Evolutionary conservation across 106 monocot genomes (phyloP).

Genomic region (Iris macrosiphon): DNA sequence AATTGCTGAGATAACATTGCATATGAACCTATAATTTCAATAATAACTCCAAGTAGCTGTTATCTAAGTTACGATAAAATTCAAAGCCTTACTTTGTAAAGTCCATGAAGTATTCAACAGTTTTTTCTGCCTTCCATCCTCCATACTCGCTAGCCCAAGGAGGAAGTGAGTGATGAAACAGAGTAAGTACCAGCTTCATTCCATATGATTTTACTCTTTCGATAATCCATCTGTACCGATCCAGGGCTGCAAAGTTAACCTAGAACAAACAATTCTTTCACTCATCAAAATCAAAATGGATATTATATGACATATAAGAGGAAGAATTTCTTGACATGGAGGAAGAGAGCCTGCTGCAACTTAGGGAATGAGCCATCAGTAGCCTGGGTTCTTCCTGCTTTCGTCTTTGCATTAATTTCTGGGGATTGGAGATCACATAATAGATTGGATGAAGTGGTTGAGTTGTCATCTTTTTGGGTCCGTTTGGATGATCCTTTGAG

Average conservation of each 20-base stretch:
- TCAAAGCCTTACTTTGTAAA: constrained; percentile 53
- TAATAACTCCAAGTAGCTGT: neutral
- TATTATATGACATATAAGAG: too few relatives aligned
- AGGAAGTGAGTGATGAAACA: constrained; percentile 98
- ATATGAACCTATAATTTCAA: neutral
- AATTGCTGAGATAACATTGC: too few relatives aligned
- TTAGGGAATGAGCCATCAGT: too few relatives aligned
- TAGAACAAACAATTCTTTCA: constrained; percentile 24
- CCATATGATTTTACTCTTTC: constrained; percentile 76
- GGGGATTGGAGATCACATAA: too few relatives aligned
- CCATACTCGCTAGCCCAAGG: constrained; percentile 97
- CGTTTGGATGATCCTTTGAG: too few relatives aligned
- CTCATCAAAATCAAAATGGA: too few relatives aligned
- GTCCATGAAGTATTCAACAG: constrained; percentile 87
- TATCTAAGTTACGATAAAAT: neutral
- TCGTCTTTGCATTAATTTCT: too few relatives aligned
- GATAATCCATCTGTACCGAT: constrained; percentile 91
- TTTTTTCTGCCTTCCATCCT: constrained; percentile 95
- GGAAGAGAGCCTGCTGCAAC: too few relatives aligned
- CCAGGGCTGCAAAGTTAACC: constrained; percentile 88
- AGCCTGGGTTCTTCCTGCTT: too few relatives aligned
- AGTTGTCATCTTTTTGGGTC: too few relatives aligned
- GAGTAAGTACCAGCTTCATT: constrained; percentile 96
- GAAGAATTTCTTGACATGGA: too few relatives aligned
- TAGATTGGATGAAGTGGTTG: too few relatives aligned